Conservation (phyloP, 129 eudicot genomes). For the Chrysanthemum seticuspe region DNA sequence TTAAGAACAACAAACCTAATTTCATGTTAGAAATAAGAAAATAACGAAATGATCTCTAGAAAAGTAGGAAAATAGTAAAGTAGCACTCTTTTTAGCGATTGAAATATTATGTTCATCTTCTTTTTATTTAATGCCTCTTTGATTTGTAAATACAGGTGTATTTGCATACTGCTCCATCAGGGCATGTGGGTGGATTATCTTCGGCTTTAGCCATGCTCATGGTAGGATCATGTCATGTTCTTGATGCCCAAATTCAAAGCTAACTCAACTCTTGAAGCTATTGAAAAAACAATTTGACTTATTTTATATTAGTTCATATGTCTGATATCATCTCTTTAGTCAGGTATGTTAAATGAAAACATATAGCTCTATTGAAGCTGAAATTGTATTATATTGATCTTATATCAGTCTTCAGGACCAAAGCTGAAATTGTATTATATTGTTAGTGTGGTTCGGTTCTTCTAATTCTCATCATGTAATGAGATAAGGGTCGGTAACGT, state of each 20-base stretch:
- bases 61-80: too few relatives aligned
- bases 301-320: slow-evolving; percentile 84
- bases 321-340: slow-evolving; percentile 59
- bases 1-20: too few relatives aligned
- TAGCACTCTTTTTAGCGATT: too few relatives aligned
- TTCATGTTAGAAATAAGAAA: too few relatives aligned
- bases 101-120: too few relatives aligned
- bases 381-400: slow-evolving; percentile 18
- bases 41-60: too few relatives aligned
- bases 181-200: slow-evolving; percentile 93
- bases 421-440: neutral
- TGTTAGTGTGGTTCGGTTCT: too few relatives aligned
- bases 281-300: slow-evolving; percentile 60
- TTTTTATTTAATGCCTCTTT: neutral
- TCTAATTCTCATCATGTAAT: too few relatives aligned
- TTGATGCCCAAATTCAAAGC: slow-evolving; percentile 80
- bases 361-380: neutral
- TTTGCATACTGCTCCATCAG: slow-evolving; percentile 87
- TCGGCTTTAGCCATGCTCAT: slow-evolving; percentile 87
- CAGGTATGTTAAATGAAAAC: slow-evolving; percentile 55
- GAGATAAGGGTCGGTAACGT: too few relatives aligned
- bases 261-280: slow-evolving; percentile 52
- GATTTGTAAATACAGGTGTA: slow-evolving; percentile 51
- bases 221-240: slow-evolving; percentile 89
- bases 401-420: slow-evolving; percentile 43